phyloP scores from a whole-genome alignment of 208 protist genomes.

The Leishmania major region DNA sequence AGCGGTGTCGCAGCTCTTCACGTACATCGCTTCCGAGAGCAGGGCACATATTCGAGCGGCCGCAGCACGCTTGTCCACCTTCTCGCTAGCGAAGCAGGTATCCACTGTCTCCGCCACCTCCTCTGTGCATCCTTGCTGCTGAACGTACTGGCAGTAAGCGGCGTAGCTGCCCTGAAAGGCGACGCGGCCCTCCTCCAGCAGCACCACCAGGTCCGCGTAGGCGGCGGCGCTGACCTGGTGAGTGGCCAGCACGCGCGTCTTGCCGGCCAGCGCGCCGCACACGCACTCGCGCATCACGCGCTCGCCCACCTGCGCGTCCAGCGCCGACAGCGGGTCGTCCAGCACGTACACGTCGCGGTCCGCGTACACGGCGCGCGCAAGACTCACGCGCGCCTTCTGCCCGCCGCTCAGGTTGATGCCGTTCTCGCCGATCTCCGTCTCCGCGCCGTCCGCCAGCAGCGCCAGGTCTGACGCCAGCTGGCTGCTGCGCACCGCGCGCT shows the following conservation, averaged over 20 bases:
- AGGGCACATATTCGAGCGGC: too few relatives aligned
- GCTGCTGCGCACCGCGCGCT: slow-evolving; percentile 55
- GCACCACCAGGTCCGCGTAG: slow-evolving; percentile 77
- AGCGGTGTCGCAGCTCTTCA: too few relatives aligned
- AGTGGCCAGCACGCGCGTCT: slow-evolving; percentile 92
- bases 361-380: slow-evolving; percentile 84
- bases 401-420: slow-evolving; percentile 85
- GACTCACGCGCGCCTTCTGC: slow-evolving; percentile 75
- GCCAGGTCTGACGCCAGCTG: slow-evolving; percentile 81
- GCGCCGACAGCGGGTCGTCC: slow-evolving; percentile 93
- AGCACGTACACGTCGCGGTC: slow-evolving; percentile 84
- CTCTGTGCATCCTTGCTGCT: too few relatives aligned
- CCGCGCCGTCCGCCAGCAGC: slow-evolving; percentile 78
- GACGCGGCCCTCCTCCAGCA: slow-evolving; percentile 64
- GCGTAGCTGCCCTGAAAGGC: slow-evolving; percentile 36
- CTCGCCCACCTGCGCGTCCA: slow-evolving; percentile 86
- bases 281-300: slow-evolving; percentile 58
- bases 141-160: slow-evolving; percentile 25
- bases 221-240: slow-evolving; percentile 90
- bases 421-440: slow-evolving; percentile 85
- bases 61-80: too few relatives aligned
- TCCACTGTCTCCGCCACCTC: too few relatives aligned
- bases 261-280: slow-evolving; percentile 61
- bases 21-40: too few relatives aligned
- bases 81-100: too few relatives aligned